These are phyloP conservation scores for Adiantum capillusveneris DNA, from an alignment of 75 land plant genomes.

Conservation along the genomic window DNA sequence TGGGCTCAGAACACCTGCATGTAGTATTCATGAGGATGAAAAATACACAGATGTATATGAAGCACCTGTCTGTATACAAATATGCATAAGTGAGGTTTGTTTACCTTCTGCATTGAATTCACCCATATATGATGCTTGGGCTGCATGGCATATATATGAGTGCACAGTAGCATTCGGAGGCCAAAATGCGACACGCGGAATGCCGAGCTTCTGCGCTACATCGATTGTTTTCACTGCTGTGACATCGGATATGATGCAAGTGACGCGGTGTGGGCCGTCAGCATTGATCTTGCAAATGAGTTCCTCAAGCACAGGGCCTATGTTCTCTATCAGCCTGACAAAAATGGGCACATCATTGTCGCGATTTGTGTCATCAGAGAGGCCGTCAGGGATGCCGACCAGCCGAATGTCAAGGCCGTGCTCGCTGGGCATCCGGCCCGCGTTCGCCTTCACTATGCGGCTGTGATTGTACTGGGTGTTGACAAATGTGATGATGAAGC, in stretches of 20 bases:
- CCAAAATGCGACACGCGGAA: slow-evolving; percentile 8
- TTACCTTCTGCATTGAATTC: neutral
- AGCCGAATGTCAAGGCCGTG: slow-evolving; percentile 1
- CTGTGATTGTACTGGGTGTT: slow-evolving; percentile 18
- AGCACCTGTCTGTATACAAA: too few species aligned
- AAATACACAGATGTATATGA: too few species aligned
- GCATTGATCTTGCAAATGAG: neutral
- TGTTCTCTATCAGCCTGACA: neutral
- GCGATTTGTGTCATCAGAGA: slow-evolving; percentile 6
- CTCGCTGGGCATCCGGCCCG: neutral
- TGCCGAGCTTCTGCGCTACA: slow-evolving; percentile 6
- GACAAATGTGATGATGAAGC: slow-evolving; percentile 27
- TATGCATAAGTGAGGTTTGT: too few species aligned
- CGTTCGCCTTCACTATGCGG: slow-evolving; percentile 3
- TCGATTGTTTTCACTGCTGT: neutral
- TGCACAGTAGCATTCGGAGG: neutral
- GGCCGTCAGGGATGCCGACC: slow-evolving; percentile 11
- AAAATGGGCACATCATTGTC: neutral
- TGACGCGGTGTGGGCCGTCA: neutral
- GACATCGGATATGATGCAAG: slow-evolving; percentile 10
- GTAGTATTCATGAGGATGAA: neutral
- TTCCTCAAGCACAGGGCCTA: slow-evolving; percentile 6
- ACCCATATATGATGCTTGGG: neutral
- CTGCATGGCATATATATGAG: neutral
- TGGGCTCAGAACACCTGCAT: neutral